Evolutionary conservation across 345 rosid genomes (phyloP).

Genomic region (Citropsis articulata): DNA sequence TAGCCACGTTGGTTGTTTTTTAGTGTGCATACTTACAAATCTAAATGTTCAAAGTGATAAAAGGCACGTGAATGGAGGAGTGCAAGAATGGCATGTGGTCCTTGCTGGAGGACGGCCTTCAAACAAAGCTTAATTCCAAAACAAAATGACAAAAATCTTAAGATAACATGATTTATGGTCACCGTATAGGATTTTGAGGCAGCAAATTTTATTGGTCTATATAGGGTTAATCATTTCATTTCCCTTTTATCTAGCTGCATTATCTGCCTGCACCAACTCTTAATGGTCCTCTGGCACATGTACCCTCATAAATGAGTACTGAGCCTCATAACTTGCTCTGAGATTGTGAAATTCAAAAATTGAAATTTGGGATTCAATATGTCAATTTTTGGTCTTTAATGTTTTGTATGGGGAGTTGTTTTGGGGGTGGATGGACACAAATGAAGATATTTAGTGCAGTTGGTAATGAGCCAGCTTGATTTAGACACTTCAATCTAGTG

Average conservation of each 20-base stretch:
- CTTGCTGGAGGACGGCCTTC: slow-evolving; percentile 23
- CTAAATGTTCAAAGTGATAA: background rate
- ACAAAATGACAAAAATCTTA: slow-evolving; percentile 29
- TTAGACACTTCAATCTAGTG: slow-evolving; percentile 29
- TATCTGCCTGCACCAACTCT: slow-evolving; percentile 22
- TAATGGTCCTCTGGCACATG: slow-evolving; percentile 40
- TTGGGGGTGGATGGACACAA: slow-evolving; percentile 28
- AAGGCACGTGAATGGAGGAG: slow-evolving; percentile 20
- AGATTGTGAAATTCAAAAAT: slow-evolving; percentile 16
- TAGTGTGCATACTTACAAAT: slow-evolving; percentile 4
- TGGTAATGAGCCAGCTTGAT: slow-evolving; percentile 29
- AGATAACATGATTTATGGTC: background rate
- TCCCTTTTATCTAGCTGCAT: slow-evolving; percentile 16
- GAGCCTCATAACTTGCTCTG: slow-evolving; percentile 4
- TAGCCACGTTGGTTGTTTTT: slow-evolving; percentile 8
- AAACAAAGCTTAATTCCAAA: slow-evolving; percentile 22
- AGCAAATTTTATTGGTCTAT: slow-evolving; percentile 5
- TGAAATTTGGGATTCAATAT: slow-evolving; percentile 23
- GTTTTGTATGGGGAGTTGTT: slow-evolving; percentile 27
- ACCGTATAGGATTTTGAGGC: slow-evolving; percentile 5
- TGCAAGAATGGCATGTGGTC: slow-evolving; percentile 33
- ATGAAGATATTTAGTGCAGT: slow-evolving; percentile 26
- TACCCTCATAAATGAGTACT: slow-evolving; percentile 37
- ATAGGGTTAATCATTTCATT: slow-evolving; percentile 9
- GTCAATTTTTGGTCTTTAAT: slow-evolving; percentile 25